Evolutionary conservation across 495 filamentous ascomycete genomes (phyloP).

Genomic region (Bathelium albidoporum): DNA sequence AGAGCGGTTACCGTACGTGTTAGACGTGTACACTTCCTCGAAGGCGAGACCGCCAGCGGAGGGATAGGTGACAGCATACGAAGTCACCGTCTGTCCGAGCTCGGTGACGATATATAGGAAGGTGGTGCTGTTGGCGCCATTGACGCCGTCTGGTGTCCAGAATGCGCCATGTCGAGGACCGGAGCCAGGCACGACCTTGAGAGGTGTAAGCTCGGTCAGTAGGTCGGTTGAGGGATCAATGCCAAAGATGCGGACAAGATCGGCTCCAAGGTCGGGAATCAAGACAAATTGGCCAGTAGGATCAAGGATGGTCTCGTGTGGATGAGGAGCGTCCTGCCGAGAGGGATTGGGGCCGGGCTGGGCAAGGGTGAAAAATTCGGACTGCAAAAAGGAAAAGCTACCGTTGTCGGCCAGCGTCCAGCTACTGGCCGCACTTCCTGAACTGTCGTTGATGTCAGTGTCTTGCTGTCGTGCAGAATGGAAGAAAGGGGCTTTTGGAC

Average conservation of each 20-base stretch:
- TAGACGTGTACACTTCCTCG: slow-evolving; percentile 17
- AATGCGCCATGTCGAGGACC: slow-evolving; percentile 33
- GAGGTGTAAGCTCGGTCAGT: slow-evolving; percentile 14
- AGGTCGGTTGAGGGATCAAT: slow-evolving; percentile 18
- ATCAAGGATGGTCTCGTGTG: slow-evolving; percentile 30
- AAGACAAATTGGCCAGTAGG: slow-evolving; percentile 32
- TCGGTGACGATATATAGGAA: slow-evolving; percentile 28
- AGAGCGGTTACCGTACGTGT: slow-evolving; percentile 19
- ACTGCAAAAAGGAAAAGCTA: slow-evolving; percentile 18
- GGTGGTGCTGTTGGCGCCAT: slow-evolving; percentile 15
- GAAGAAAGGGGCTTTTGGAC: background rate
- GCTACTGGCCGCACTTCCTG: slow-evolving; percentile 11
- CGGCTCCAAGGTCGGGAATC: slow-evolving; percentile 32
- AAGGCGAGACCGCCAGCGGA: slow-evolving; percentile 23
- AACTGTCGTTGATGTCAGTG: background rate
- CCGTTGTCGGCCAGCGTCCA: slow-evolving; percentile 17
- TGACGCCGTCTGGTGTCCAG: slow-evolving; percentile 22
- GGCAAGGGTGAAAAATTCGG: slow-evolving; percentile 21
- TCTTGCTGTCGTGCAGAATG: background rate
- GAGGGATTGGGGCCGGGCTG: slow-evolving; percentile 20
- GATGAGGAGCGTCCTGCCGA: slow-evolving; percentile 26
- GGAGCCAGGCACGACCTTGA: slow-evolving; percentile 19
- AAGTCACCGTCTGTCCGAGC: slow-evolving; percentile 23
- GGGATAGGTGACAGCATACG: slow-evolving; percentile 26
- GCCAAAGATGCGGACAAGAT: slow-evolving; percentile 25